Conservation (phyloP, 1,284 basidiomycete species). For the Ganoderma lingzhi region DNA sequence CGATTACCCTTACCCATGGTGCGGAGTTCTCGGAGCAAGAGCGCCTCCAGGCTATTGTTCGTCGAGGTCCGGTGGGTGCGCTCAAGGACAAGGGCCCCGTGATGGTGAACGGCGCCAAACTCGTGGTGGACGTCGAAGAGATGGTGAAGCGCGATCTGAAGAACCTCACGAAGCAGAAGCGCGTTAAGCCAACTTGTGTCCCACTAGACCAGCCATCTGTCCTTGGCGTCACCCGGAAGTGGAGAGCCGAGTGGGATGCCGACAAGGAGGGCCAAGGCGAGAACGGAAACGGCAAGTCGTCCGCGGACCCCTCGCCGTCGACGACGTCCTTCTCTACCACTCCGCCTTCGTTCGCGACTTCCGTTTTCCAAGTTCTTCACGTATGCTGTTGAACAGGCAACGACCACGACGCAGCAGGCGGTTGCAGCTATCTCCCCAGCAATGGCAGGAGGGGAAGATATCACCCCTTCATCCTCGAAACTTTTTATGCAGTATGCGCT, state of each 20-base stretch:
- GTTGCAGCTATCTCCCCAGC: constrained; percentile 76
- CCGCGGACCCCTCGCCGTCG: constrained; percentile 29
- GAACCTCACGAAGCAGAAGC: constrained; percentile 83
- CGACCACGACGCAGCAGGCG: constrained; percentile 74
- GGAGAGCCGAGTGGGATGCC: constrained; percentile 70
- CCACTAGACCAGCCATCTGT: constrained; percentile 94
- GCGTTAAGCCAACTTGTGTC: constrained; percentile 86
- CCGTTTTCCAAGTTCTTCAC: constrained; percentile 78
- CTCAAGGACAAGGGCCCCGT: constrained; percentile 82
- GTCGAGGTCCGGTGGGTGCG: constrained; percentile 67
- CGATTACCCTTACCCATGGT: constrained; percentile 91
- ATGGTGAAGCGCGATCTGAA: constrained; percentile 91
- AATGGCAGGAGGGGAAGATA: constrained; percentile 48
- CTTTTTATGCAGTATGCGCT: constrained; percentile 80
- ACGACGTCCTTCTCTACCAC: constrained; percentile 49
- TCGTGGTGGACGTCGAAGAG: constrained; percentile 92
- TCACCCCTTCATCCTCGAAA: constrained; percentile 59
- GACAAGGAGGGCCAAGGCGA: constrained; percentile 41
- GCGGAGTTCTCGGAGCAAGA: constrained; percentile 81
- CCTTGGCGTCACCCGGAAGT: constrained; percentile 72
- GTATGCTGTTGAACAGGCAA: constrained; percentile 77
- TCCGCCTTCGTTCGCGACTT: constrained; percentile 70
- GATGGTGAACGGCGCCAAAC: constrained; percentile 89
- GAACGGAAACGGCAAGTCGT: no score
- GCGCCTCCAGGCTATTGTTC: constrained; percentile 76